Evolutionary conservation across 2,329 filamentous ascomycete genomes (phyloP).

Genomic region (Paecilomyces sp.): DNA sequence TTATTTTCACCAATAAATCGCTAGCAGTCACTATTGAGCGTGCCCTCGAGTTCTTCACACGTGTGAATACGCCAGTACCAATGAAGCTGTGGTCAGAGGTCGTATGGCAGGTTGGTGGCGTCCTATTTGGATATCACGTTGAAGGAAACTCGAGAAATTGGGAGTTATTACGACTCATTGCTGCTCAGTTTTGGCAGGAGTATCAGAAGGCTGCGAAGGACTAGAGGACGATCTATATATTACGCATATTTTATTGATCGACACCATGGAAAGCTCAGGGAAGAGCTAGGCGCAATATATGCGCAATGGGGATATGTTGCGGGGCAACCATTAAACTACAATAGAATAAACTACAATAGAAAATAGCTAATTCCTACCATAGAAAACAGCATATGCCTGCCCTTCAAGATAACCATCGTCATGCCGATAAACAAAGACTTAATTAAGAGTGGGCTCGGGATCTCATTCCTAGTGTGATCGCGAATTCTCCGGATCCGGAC

Average conservation of each 20-base stretch:
- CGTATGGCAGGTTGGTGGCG: conserved; percentile 9
- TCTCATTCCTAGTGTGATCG: not conserved
- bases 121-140: conserved; percentile 5
- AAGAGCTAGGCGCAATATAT: not conserved
- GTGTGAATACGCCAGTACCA: conserved; percentile 8
- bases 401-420: not conserved
- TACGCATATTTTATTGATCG: not conserved
- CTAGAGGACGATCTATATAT: not conserved
- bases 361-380: not conserved
- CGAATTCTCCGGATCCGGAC: not conserved
- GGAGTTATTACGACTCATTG: not conserved
- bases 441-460: not conserved
- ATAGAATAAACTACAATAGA: not conserved
- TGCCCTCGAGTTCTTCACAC: conserved; percentile 11
- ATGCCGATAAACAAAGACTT: not conserved
- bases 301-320: not conserved
- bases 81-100: conserved; percentile 10
- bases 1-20: conserved; percentile 8
- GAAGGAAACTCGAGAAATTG: conserved; percentile 2
- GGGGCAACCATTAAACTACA: not conserved
- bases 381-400: not conserved
- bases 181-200: conserved; percentile 6
- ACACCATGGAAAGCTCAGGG: not conserved
- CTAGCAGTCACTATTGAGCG: conserved; percentile 8
- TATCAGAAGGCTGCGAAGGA: conserved; percentile 3